Percentiles rank a stretch among this genome's conserved stretches.
These are phyloP conservation scores for Penicillium coprophilum DNA, from an alignment of 495 filamentous ascomycete genomes.

Conservation along the genomic window DNA sequence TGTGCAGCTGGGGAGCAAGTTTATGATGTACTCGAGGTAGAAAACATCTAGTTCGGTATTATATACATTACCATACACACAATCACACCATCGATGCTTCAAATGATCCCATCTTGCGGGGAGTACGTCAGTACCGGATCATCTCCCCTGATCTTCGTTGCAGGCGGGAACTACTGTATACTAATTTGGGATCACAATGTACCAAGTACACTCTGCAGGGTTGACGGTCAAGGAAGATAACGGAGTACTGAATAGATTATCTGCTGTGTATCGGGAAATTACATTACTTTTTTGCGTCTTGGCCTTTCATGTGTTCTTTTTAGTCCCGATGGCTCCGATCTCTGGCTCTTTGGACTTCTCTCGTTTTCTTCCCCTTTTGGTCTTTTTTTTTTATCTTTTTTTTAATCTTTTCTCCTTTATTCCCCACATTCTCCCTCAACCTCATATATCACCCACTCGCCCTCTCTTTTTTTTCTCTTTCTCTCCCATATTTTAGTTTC, in stretches of 20 bases:
- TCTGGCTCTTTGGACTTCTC: conserved; percentile 4
- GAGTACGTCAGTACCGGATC: conserved; percentile 28
- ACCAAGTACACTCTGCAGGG: not conserved
- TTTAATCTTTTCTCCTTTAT: conserved; percentile 15
- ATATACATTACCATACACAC: not conserved
- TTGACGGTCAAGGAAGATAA: not conserved
- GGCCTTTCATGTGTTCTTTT: conserved; percentile 11
- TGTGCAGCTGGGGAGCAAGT: not conserved
- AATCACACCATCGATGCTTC: conserved; percentile 46
- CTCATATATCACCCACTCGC: conserved; percentile 21
- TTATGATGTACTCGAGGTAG: not conserved
- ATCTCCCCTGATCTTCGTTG: conserved; percentile 32
- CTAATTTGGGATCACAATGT: not conserved
- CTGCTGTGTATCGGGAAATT: conserved; percentile 5
- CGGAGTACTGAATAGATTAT: not conserved
- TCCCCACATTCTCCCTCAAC: conserved; percentile 20
- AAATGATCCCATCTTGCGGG: conserved; percentile 39
- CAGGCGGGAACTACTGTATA: conserved; percentile 18
- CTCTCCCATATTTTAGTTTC: conserved; percentile 1
- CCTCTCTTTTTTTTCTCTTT: conserved; percentile 2
- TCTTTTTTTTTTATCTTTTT: conserved; percentile 9
- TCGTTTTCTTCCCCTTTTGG: conserved; percentile 9
- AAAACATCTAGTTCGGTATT: conserved; percentile 2
- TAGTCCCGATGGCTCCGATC: not conserved
- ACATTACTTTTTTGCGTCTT: conserved; percentile 11